Percentiles rank a stretch among this genome's conserved stretches.
These are phyloP conservation scores for Lasiosphaeria ovina DNA, from an alignment of 495 filamentous ascomycete genomes.

Conservation along the genomic window DNA sequence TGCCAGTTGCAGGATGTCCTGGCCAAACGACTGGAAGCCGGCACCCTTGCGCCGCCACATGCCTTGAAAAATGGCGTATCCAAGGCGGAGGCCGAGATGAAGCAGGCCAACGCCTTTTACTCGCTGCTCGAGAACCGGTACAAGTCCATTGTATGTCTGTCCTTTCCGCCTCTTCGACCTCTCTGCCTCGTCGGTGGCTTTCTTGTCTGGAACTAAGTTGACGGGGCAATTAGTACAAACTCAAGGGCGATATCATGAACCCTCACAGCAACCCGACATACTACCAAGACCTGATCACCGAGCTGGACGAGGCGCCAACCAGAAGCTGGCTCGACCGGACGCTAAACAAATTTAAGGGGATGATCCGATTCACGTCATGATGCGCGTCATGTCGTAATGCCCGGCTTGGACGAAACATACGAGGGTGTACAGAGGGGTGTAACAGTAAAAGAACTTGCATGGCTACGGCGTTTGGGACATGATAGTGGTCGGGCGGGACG, in stretches of 20 bases:
- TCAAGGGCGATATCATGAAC: constrained; percentile 57
- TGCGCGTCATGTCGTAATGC: not conserved
- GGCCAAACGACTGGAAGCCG: constrained; percentile 54
- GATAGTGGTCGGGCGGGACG: too few species aligned
- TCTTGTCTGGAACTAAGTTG: not conserved
- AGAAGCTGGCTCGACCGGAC: constrained; percentile 57
- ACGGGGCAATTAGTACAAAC: constrained; percentile 53
- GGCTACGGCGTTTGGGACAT: constrained; percentile 20
- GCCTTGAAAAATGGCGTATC: constrained; percentile 15
- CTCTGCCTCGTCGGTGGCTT: not conserved
- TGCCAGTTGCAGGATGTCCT: constrained; percentile 72
- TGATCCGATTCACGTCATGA: constrained; percentile 53
- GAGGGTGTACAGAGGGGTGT: not conserved
- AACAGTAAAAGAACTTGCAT: constrained; percentile 18
- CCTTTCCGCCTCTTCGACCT: not conserved
- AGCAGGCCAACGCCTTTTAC: constrained; percentile 70
- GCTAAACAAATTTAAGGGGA: constrained; percentile 59
- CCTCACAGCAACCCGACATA: constrained; percentile 75
- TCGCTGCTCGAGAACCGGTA: constrained; percentile 74
- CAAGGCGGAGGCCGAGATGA: constrained; percentile 37
- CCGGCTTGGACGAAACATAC: too few species aligned
- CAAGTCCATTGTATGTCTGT: constrained; percentile 49
- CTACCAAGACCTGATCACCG: constrained; percentile 68
- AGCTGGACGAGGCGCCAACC: constrained; percentile 68
- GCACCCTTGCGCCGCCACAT: constrained; percentile 46